Conservation (phyloP, 768 basidiomycete genomes). For the Lactarius vividus region DNA sequence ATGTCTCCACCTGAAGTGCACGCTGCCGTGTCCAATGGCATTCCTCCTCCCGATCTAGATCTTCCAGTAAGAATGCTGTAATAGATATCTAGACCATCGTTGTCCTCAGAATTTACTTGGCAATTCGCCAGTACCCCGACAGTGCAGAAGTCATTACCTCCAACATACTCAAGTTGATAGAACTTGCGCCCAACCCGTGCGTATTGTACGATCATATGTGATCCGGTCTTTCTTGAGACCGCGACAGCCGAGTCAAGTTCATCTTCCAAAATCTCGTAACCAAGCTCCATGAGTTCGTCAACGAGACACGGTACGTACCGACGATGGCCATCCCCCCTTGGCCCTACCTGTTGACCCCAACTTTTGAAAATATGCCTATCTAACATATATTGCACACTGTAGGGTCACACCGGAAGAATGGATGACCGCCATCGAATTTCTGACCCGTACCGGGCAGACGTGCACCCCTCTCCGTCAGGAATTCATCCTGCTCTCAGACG, state of each 20-base stretch:
- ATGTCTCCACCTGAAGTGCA: constrained; percentile 13
- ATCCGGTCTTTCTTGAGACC: constrained; percentile 22
- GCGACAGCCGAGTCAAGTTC: constrained; percentile 43
- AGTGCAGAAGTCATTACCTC: constrained; percentile 48
- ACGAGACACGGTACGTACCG: constrained; percentile 55
- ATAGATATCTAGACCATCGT: not conserved
- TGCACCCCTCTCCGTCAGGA: constrained; percentile 65
- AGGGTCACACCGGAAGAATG: constrained; percentile 82
- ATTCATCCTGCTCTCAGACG: constrained; percentile 84
- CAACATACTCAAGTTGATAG: constrained; percentile 43
- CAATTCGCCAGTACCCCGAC: constrained; percentile 42
- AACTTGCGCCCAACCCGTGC: constrained; percentile 41
- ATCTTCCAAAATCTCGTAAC: constrained; percentile 51
- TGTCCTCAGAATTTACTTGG: not conserved
- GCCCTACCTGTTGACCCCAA: too few relatives aligned
- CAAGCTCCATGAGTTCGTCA: constrained; percentile 73
- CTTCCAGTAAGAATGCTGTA: constrained; percentile 37
- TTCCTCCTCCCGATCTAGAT: constrained; percentile 38
- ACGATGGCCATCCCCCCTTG: too few relatives aligned
- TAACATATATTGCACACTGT: not conserved
- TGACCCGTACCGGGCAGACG: constrained; percentile 71
- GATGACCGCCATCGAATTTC: constrained; percentile 75
- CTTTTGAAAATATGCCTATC: not conserved
- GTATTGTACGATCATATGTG: constrained; percentile 18
- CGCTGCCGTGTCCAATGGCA: constrained; percentile 37